Conservation (phyloP, 306 rosid genomes). For the Astragalus membranaceus region DNA sequence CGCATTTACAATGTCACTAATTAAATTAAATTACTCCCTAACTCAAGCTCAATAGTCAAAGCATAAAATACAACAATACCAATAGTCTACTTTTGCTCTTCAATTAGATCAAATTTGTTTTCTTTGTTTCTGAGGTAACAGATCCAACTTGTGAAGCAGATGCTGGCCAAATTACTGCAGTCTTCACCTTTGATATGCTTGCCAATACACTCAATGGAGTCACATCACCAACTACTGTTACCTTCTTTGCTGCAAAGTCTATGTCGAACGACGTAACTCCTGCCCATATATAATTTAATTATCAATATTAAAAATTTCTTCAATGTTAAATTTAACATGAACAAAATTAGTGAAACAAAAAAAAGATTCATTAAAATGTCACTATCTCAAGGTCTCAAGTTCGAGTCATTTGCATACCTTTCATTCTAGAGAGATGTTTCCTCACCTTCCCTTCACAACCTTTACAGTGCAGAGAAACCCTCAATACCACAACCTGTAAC, state of each 20-base stretch:
- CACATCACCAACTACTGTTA: constrained; percentile 79
- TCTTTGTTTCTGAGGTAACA: constrained; percentile 27
- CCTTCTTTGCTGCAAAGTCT: constrained; percentile 84
- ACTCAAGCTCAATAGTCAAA: not conserved
- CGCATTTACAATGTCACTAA: constrained; percentile 28
- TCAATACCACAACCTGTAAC: constrained; percentile 73
- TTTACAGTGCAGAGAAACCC: constrained; percentile 92
- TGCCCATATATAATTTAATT: constrained; percentile 17
- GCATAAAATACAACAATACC: not conserved
- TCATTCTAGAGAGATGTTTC: constrained; percentile 89
- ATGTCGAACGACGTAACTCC: constrained; percentile 83
- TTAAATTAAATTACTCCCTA: constrained; percentile 1
- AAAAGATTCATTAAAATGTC: too few species aligned
- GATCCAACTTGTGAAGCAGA: too few species aligned
- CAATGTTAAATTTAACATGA: not conserved
- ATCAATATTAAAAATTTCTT: not conserved
- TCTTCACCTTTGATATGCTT: constrained; percentile 86
- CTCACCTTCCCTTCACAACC: constrained; percentile 93
- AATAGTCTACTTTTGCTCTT: not conserved
- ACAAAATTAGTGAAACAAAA: not conserved
- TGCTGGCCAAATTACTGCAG: constrained; percentile 66
- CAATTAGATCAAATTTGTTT: not conserved
- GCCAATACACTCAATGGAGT: constrained; percentile 74
- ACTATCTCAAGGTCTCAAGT: too few species aligned
- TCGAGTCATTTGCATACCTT: constrained; percentile 42